A percentile compares a stretch with the other conserved stretches of the same genome.
Evolutionary conservation across 2,329 filamentous ascomycete genomes (phyloP).

Genomic region (Xylaria sp.): DNA sequence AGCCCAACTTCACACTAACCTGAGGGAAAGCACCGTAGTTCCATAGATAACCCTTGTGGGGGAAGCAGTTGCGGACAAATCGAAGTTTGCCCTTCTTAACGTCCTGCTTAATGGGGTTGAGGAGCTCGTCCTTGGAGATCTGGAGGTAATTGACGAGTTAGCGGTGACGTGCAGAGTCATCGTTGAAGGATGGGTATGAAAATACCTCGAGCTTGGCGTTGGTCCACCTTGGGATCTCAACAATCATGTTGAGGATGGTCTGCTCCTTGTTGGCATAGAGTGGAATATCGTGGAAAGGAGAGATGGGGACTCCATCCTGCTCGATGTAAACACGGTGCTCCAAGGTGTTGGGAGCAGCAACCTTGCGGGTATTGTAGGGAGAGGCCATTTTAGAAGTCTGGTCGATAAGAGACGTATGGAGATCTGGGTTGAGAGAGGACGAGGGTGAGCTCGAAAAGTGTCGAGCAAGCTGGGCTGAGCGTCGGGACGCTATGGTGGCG

Average conservation of each 20-base stretch:
- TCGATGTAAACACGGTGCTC: slow-evolving; percentile 98
- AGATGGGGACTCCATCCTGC: slow-evolving; percentile 94
- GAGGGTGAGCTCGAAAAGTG: slow-evolving; percentile 59
- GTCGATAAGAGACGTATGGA: slow-evolving; percentile 31
- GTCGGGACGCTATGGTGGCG: slow-evolving; percentile 60
- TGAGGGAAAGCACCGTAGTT: slow-evolving; percentile 99
- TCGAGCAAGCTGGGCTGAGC: slow-evolving; percentile 66
- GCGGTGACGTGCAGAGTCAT: slow-evolving; percentile 14
- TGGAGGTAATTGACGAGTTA: slow-evolving; percentile 53
- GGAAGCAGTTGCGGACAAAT: slow-evolving; percentile 99
- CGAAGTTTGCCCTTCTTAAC: slow-evolving; percentile 99
- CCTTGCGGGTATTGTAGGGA: slow-evolving; percentile 83
- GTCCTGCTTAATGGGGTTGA: slow-evolving; percentile 99
- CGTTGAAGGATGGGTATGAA: slow-evolving; percentile 1
- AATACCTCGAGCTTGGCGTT: slow-evolving; percentile 99
- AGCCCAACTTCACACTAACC: slow-evolving; percentile 61
- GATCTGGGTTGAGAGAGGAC: slow-evolving; percentile 41
- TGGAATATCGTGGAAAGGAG: slow-evolving; percentile 98
- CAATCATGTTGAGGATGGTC: slow-evolving; percentile 98
- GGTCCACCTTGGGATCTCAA: slow-evolving; percentile 99
- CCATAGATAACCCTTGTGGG: slow-evolving; percentile 99
- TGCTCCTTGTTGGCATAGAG: slow-evolving; percentile 97
- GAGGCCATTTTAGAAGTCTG: slow-evolving; percentile 65
- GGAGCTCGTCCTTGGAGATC: slow-evolving; percentile 98
- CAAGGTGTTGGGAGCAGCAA: slow-evolving; percentile 89